Percentiles rank a stretch among this genome's conserved stretches.
These are phyloP conservation scores for Phyllosticta citrichinensis DNA, from an alignment of 2,329 filamentous ascomycete species.

Conservation along the genomic window DNA sequence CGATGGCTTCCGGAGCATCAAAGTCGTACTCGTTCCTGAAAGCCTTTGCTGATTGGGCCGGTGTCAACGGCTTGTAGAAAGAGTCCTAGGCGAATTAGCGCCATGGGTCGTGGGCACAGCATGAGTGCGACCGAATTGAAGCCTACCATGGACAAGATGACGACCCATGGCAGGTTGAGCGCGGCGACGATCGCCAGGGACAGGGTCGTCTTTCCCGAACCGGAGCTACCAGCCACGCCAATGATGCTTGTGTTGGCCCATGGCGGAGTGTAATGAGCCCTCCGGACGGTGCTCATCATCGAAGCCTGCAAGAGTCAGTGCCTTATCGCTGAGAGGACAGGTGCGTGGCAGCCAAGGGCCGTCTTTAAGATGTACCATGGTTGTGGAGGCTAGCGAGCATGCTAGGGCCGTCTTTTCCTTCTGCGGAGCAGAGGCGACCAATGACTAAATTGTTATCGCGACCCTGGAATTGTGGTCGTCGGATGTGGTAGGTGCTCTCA, in stretches of 20 bases:
- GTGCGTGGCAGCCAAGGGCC: not conserved
- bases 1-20: slow-evolving; percentile 85
- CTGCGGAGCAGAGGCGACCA: slow-evolving; percentile 6
- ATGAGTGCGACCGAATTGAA: not conserved
- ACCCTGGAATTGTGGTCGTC: not conserved
- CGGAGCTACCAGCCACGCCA: slow-evolving; percentile 88
- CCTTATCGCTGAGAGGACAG: not conserved
- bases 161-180: slow-evolving; percentile 92
- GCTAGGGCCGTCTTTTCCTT: not conserved
- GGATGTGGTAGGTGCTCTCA: not conserved
- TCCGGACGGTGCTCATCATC: slow-evolving; percentile 12
- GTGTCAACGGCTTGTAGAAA: slow-evolving; percentile 83
- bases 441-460: not conserved
- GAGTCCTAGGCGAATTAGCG: slow-evolving; percentile 57
- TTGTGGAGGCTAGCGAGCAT: slow-evolving; percentile 1
- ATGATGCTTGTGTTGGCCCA: slow-evolving; percentile 97
- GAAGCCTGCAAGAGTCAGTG: not conserved
- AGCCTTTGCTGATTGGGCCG: slow-evolving; percentile 68
- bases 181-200: slow-evolving; percentile 84
- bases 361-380: not conserved
- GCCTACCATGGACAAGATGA: slow-evolving; percentile 86
- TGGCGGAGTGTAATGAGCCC: slow-evolving; percentile 77
- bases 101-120: slow-evolving; percentile 13
- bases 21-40: slow-evolving; percentile 94
- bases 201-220: slow-evolving; percentile 89